Base-by-base conservation (phyloP, 176 grass and related monocot species). In the Ampelocalamus luodianensis region DNA sequence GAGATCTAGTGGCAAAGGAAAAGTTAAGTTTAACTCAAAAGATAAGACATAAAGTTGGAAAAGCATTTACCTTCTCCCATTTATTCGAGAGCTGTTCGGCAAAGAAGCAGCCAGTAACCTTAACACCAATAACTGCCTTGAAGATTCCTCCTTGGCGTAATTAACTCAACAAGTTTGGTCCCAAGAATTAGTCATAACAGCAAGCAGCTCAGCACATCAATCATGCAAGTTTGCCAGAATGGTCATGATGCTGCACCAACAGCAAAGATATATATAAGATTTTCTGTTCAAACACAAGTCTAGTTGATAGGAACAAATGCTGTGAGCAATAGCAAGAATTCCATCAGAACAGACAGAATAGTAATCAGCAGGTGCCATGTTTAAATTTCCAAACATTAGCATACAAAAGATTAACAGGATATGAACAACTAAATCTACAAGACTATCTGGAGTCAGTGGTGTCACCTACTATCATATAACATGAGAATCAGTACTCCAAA, bases 41-140 rank as follows among this genome's bases (percentile, higher is more conserved):
- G 10, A 86, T 10, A 48, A 18, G 20, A 73, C 72, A 24, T 16
- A 59, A 50, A 8, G 6, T 45, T 59, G 22, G 62, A 73, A 53
- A 64, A 73, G 39, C 0, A 37, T 34, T 46, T 87, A 91, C 89
- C 89, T 87, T 90, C 80, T 37, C 85, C 89, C 89, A 91, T 91
- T 80, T 84, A 60, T 63, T 74, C 74, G 37, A 62, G 49, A 74
- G 65, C 17, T 79, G 44, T 22, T 82, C 42, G 62, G 34, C 17
- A 74, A 64, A 69, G 32, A 76, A 51, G 32, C 7, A 61, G 24
- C 67, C 56, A 73, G 64, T 13, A 43, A 53, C 39, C 23, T 75
- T 81, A 40, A 80, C 79, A 23, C 51, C 39, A 67, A 68, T 24
- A 37, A 23, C 51, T 63, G 50, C 8, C 14, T 27, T 62, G 18